Evolutionary conservation across 2,329 filamentous ascomycete genomes (phyloP).

Genomic region (Magnaporthiopsis incrustans): DNA sequence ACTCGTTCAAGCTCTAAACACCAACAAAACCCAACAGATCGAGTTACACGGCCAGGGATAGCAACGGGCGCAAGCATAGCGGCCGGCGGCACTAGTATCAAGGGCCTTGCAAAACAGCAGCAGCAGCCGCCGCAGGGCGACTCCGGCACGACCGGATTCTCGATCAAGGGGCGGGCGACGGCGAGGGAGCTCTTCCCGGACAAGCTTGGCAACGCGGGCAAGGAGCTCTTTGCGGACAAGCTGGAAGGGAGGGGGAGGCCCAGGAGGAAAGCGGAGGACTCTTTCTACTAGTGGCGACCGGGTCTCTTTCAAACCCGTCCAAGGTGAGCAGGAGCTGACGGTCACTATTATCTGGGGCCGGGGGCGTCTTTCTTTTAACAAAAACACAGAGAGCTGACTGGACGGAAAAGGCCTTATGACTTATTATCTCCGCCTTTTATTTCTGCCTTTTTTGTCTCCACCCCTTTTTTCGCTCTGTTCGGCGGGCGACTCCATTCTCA

Average conservation of each 20-base stretch:
- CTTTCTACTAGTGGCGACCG: slow-evolving; percentile 48
- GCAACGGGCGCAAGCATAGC: neutral
- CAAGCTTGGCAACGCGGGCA: slow-evolving; percentile 44
- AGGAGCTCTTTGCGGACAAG: slow-evolving; percentile 60
- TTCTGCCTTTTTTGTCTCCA: neutral
- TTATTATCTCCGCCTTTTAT: neutral
- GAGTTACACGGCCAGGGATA: slow-evolving; percentile 2
- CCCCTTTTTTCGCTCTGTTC: neutral
- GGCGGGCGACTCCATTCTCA: neutral
- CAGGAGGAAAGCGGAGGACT: slow-evolving; percentile 63
- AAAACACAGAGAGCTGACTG: neutral
- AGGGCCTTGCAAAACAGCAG: slow-evolving; percentile 41
- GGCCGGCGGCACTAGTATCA: slow-evolving; percentile 41
- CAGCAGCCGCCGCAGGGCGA: slow-evolving; percentile 25
- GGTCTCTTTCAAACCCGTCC: neutral
- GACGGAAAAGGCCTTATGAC: neutral
- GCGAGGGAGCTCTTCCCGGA: slow-evolving; percentile 63
- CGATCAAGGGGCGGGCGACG: slow-evolving; percentile 57
- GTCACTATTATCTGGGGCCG: neutral
- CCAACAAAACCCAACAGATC: slow-evolving; percentile 2
- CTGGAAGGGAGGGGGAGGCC: slow-evolving; percentile 48
- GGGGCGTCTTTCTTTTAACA: neutral
- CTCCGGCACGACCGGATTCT: slow-evolving; percentile 40
- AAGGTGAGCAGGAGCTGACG: neutral
- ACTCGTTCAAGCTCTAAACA: neutral